A percentile compares a stretch with the other conserved stretches of the same genome.
phyloP scores from a whole-genome alignment of 2,329 filamentous ascomycete species.

The Hypoxylon sp. region DNA sequence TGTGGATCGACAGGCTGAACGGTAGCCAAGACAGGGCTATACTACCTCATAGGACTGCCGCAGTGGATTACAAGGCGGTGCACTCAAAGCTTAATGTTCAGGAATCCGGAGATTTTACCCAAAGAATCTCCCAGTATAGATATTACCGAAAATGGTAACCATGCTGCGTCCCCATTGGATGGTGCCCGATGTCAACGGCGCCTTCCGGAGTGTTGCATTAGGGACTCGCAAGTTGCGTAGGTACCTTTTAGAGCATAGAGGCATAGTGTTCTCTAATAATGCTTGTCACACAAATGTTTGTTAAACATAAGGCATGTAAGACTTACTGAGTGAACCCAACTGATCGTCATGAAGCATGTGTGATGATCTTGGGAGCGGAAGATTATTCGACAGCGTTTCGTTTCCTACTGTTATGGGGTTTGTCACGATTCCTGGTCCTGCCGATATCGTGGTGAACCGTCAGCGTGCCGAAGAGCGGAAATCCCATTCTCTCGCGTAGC shows the following conservation, averaged over 20 bases:
- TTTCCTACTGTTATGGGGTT: not conserved
- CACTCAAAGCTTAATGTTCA: not conserved
- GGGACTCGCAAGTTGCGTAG: not conserved
- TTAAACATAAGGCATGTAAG: not conserved
- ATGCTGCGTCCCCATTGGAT: conserved; percentile 18
- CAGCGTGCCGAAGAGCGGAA: not conserved
- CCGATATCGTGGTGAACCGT: not conserved
- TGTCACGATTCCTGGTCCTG: not conserved
- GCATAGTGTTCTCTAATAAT: not conserved
- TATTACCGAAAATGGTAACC: conserved; percentile 19
- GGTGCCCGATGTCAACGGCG: not conserved
- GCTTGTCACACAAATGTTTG: not conserved
- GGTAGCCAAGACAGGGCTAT: conserved; percentile 7
- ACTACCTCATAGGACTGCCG: not conserved
- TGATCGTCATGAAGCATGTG: not conserved
- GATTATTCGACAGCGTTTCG: not conserved
- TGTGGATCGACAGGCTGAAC: conserved; percentile 32
- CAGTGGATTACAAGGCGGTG: not conserved
- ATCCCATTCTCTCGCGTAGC: not conserved
- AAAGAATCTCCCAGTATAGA: conserved; percentile 1
- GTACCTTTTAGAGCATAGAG: not conserved
- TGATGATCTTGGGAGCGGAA: not conserved
- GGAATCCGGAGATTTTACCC: not conserved
- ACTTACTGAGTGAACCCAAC: not conserved
- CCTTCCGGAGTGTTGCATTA: not conserved